Base-by-base conservation (phyloP, 768 basidiomycete genomes). In the Mycena polygramma region DNA sequence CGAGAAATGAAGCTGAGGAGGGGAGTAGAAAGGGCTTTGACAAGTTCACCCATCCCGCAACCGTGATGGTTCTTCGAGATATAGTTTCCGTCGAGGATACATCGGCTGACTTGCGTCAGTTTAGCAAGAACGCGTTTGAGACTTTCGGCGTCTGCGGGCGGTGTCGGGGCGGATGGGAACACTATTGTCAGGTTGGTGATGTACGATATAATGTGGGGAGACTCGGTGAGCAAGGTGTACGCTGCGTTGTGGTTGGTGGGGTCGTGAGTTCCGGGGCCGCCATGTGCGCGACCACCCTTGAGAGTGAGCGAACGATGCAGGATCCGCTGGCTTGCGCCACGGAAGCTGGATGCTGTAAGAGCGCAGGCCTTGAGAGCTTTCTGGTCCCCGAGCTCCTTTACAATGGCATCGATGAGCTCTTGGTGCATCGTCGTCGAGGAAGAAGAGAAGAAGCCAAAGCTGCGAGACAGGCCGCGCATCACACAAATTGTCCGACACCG, bases 71-170 rank as follows among this genome's bases (percentile, higher is more conserved):
- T 48, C 20, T 48, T 48, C 46, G 46, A 48, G 37, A 20, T n/a
- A 6, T 6, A 45, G 17, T 26, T 26, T 10, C 57, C 57, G 8
- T 13, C 14, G 13, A 57, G 14, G 13, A 43, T 26, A 15, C 57
- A 57, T 24, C 39, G 39, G 5, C 7, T 26, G 15, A 59, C 57
- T 45, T 14, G 19, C 43, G 57, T 59, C 57, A 59, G 26, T 15
- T 59, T 57, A 39, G 54, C 46, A 24, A 54, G 60, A 19, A 59
- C 26, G 36, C 8, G n/a, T 7, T 46, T 30, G 60, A 62, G 60
- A 48, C 60, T 62, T 24, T 30, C 26, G 14, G 30, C 24, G 13
- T 53, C 51, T 15, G 8, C 24, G 51, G 26, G 14, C 24, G 51
- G 51, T 26, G 51, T 30, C 24, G 14, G 51, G 6, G 26, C 24